These are phyloP conservation scores for Exophiala alcalophila DNA, from an alignment of 2,329 filamentous ascomycete species.

Conservation along the genomic window DNA sequence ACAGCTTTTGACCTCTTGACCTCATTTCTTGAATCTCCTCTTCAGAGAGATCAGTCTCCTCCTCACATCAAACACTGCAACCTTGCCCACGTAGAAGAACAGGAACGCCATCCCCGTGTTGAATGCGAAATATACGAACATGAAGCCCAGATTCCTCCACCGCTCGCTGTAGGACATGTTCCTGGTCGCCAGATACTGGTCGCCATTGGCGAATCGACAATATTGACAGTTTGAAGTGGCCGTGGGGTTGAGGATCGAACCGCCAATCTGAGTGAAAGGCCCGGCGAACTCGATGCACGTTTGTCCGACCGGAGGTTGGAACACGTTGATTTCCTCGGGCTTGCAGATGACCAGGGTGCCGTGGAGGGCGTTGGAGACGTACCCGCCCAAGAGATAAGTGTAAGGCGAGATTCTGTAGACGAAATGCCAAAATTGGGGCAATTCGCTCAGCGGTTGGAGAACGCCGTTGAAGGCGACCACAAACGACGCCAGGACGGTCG, in stretches of 20 bases:
- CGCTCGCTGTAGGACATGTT: conserved; percentile 55
- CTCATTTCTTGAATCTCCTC: neutral
- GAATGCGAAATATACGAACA: conserved; percentile 58
- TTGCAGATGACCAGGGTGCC: conserved; percentile 52
- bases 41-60: neutral
- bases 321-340: conserved; percentile 57
- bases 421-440: conserved; percentile 67
- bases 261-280: conserved; percentile 31
- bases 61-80: neutral
- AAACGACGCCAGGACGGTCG: conserved; percentile 69
- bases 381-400: conserved; percentile 55
- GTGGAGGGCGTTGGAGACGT: conserved; percentile 46
- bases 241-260: conserved; percentile 44
- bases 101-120: conserved; percentile 42
- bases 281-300: conserved; percentile 64
- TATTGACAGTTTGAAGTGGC: conserved; percentile 47
- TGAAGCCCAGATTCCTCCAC: conserved; percentile 67
- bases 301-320: conserved; percentile 61
- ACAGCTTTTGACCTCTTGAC: too few species aligned
- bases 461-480: conserved; percentile 71
- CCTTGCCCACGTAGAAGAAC: neutral
- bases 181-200: conserved; percentile 43
- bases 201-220: conserved; percentile 46
- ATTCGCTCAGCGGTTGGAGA: conserved; percentile 57
- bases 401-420: conserved; percentile 68